Evolutionary conservation across 1,139 yeast genomes (phyloP).

Genomic region (Hanseniaspora gamundiae): DNA sequence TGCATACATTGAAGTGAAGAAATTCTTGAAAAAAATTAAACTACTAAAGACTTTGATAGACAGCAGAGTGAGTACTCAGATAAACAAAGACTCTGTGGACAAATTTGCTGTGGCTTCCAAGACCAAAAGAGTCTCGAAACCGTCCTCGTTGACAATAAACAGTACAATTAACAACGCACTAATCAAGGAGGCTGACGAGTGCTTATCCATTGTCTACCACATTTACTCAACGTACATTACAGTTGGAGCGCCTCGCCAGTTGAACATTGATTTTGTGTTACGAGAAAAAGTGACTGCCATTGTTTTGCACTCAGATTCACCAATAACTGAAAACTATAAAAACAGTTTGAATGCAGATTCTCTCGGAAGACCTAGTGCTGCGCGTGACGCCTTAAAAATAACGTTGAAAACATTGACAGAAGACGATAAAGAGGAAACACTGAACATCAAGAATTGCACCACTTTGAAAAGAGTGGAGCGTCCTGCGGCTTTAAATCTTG

Average conservation of each 20-base stretch:
- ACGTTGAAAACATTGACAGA: neutral
- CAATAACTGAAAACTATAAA: conserved; percentile 9
- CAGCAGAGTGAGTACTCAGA: conserved; percentile 13
- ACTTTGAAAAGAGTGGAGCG: neutral
- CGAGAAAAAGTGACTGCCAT: conserved; percentile 37
- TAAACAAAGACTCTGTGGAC: conserved; percentile 4
- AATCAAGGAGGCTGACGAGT: conserved; percentile 34
- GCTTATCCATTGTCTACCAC: conserved; percentile 45
- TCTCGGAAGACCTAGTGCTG: neutral
- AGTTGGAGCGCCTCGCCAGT: conserved; percentile 56
- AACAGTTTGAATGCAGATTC: neutral
- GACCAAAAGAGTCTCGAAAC: conserved; percentile 4
- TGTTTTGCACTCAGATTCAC: conserved; percentile 31
- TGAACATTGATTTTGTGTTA: conserved; percentile 55
- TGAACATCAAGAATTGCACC: neutral
- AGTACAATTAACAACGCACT: conserved; percentile 28
- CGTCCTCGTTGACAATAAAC: conserved; percentile 2
- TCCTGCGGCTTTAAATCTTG: neutral
- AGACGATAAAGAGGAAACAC: neutral
- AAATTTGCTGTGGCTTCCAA: conserved; percentile 12
- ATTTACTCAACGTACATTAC: conserved; percentile 59
- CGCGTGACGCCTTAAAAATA: neutral
- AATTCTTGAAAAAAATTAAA: conserved; percentile 29
- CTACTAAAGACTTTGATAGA: conserved; percentile 25
- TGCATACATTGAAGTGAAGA: conserved; percentile 49